Base-by-base conservation (phyloP, 2,329 filamentous ascomycete genomes). In the Cyclaneusma minus region DNA sequence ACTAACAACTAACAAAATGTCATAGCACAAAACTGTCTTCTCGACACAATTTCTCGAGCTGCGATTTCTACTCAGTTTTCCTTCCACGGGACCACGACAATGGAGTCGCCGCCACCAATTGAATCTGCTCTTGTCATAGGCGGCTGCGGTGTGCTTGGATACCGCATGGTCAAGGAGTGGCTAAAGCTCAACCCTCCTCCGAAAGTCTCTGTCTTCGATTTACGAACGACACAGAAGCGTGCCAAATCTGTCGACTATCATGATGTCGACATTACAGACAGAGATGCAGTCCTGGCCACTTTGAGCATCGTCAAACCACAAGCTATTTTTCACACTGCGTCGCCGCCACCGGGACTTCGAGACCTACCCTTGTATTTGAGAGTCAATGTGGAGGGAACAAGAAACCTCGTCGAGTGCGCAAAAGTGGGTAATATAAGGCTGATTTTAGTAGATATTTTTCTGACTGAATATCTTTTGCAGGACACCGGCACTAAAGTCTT, bases 341-440 rank as follows among this genome's bases (percentile, higher is more conserved):
- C 58, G 49, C 34, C 58, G 3, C 37, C 58, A 7, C 47, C 54
- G 32, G 27, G 49, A 50, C 40, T 46, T 48, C 28, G 38, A 43
- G 28, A 47, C 41, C 34, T 43, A 44, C 27, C 33, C 37, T 16
- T 53, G 52, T 35, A 42, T 60, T 27, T 55, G 39, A 57, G 54
- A 38, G 58, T 64, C 37, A 65, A 64, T 29, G 52, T 65, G 10
- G 49, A 55, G 11, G 62, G 62, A 4, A 65, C 59, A 11, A 54
- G 57, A 41, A 58, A 44, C 26, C 41, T 66, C 26, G 39, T 65
- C 13, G 43, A 55, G 31, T 58, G 50, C 9, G 52, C 60, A 16
- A 3, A 17, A 4, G 5, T 30, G 50, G 54, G 28, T 49, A 51
- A 29, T 57, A 55, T 25, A 4, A 28, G 23, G 13, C 8, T 7